Conservation (phyloP, 495 filamentous ascomycete genomes). For the Penicillium mononematosum region DNA sequence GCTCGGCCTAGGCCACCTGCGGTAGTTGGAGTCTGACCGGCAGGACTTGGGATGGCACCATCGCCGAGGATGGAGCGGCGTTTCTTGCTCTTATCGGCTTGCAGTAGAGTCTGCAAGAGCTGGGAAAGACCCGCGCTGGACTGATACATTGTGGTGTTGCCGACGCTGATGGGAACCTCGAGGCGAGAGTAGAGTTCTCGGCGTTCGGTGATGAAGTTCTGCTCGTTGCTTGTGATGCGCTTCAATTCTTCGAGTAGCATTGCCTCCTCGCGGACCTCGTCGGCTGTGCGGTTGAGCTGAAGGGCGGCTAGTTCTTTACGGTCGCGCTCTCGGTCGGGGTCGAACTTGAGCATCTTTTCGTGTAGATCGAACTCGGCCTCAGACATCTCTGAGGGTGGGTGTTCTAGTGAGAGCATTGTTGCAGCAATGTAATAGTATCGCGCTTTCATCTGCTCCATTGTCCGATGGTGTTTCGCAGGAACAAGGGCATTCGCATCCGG, state of each 20-base stretch:
- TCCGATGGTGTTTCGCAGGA: conserved; percentile 49
- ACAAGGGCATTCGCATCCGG: conserved; percentile 41
- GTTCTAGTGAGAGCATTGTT: conserved; percentile 79
- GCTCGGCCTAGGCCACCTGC: conserved; percentile 32
- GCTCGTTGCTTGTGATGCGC: conserved; percentile 78
- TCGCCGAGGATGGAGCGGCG: conserved; percentile 65
- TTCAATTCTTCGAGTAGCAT: conserved; percentile 84
- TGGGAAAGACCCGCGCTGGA: conserved; percentile 74
- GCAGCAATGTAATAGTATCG: conserved; percentile 86
- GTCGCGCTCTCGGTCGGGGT: conserved; percentile 67
- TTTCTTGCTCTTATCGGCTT: conserved; percentile 85
- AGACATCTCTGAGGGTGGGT: conserved; percentile 81
- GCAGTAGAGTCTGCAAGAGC: conserved; percentile 74
- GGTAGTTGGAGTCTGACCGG: conserved; percentile 49
- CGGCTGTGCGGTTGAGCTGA: conserved; percentile 73
- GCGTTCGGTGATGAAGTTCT: conserved; percentile 80
- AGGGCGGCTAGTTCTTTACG: conserved; percentile 83
- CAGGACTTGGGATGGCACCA: conserved; percentile 44
- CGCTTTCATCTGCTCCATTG: conserved; percentile 86
- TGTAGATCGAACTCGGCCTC: conserved; percentile 74
- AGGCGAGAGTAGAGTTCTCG: conserved; percentile 86
- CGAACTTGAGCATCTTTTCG: conserved; percentile 82
- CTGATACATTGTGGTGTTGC: conserved; percentile 68
- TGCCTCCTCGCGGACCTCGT: conserved; percentile 89
- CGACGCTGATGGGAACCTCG: conserved; percentile 69